Conservation (phyloP, 192 early-diverging fungal species). For the Spizellomyces sp. region DNA sequence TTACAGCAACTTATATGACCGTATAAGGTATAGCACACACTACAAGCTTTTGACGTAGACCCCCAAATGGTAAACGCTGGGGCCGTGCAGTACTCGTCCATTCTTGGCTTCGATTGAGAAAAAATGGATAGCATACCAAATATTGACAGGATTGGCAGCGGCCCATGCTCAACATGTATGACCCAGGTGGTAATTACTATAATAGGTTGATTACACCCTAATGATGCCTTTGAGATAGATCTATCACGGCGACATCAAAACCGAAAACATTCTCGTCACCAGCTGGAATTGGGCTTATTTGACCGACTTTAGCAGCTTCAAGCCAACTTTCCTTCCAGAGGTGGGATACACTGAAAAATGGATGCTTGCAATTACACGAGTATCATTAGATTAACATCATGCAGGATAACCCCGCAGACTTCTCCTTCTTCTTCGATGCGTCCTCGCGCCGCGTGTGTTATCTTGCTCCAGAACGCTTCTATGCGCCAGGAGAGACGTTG, state of each 20-base stretch:
- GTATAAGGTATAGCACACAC: constrained; percentile 66
- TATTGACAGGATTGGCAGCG: constrained; percentile 79
- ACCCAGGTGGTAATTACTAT: not conserved
- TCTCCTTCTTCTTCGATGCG: constrained; percentile 96
- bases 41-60: not conserved
- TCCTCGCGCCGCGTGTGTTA: constrained; percentile 88
- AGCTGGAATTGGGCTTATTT: constrained; percentile 95
- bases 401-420: constrained; percentile 94
- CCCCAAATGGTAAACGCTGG: not conserved
- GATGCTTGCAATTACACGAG: not conserved
- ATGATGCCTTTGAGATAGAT: constrained; percentile 45
- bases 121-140: constrained; percentile 92
- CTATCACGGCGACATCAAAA: constrained; percentile 95
- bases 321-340: constrained; percentile 91
- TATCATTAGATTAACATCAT: constrained; percentile 3
- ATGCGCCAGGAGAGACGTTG: constrained; percentile 60
- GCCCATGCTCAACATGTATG: constrained; percentile 65
- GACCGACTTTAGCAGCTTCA: constrained; percentile 86
- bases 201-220: not conserved
- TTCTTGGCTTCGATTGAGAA: constrained; percentile 87
- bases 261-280: constrained; percentile 92
- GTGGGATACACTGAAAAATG: constrained; percentile 38
- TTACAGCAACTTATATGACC: constrained; percentile 93
- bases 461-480: constrained; percentile 94
- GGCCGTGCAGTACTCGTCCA: constrained; percentile 76